These are phyloP conservation scores for Euphrasia arctica DNA, from an alignment of 305 asterid species.

Conservation along the genomic window DNA sequence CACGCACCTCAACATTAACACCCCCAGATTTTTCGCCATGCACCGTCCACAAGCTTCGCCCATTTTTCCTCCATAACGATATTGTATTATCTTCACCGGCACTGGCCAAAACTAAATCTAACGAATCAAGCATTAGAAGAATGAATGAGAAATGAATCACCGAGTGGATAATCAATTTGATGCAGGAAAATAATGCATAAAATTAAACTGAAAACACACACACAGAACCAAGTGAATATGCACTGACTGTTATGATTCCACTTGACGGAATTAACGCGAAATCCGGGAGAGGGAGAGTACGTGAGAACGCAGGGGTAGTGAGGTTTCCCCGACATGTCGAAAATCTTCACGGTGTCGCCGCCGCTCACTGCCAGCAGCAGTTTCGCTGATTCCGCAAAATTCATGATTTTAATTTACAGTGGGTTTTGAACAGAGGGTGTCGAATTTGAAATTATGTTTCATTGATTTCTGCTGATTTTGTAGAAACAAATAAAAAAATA, in stretches of 20 bases:
- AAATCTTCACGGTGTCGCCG: slow-evolving; percentile 93
- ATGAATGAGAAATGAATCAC: neutral
- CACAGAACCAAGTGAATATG: slow-evolving; percentile 4
- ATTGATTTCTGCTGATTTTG: no score
- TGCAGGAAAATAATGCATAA: neutral
- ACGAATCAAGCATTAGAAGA: neutral
- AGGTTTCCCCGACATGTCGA: slow-evolving; percentile 77
- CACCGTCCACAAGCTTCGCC: slow-evolving; percentile 84
- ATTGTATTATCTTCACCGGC: slow-evolving; percentile 90
- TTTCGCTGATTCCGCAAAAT: slow-evolving; percentile 43
- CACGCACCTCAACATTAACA: slow-evolving; percentile 75
- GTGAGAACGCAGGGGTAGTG: slow-evolving; percentile 81
- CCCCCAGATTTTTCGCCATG: slow-evolving; percentile 64
- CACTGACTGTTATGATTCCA: slow-evolving; percentile 96
- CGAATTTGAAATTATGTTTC: no score
- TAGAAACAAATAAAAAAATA: no score
- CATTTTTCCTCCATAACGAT: slow-evolving; percentile 78
- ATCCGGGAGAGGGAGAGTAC: slow-evolving; percentile 73
- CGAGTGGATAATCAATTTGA: slow-evolving; percentile 6
- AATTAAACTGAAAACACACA: slow-evolving; percentile 3
- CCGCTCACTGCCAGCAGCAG: slow-evolving; percentile 73
- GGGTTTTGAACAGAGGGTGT: no score
- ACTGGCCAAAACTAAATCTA: slow-evolving; percentile 96
- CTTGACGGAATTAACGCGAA: slow-evolving; percentile 76
- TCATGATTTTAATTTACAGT: slow-evolving; percentile 29